These are phyloP conservation scores for Bipolaris victoriae DNA, from an alignment of 2,329 filamentous ascomycete species.

Conservation along the genomic window DNA sequence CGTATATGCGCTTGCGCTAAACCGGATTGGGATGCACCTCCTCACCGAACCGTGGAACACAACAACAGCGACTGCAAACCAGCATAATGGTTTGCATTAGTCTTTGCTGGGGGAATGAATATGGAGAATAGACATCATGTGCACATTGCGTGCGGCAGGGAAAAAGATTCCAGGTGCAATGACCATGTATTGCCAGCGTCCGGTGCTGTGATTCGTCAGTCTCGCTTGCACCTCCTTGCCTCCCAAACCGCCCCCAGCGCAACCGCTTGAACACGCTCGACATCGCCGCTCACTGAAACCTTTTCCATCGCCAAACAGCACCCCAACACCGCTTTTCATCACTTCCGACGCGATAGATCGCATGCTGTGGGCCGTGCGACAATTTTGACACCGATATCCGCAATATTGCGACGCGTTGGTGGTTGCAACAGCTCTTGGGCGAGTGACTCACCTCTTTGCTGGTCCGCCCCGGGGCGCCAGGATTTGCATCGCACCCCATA, in stretches of 20 bases:
- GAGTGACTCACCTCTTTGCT: conserved; percentile 23
- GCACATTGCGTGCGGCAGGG: conserved; percentile 4
- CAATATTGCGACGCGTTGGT: conserved; percentile 38
- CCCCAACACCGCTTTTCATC: conserved; percentile 26
- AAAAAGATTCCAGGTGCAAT: conserved; percentile 5
- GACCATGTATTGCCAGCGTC: conserved; percentile 8
- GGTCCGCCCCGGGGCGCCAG: conserved; percentile 27
- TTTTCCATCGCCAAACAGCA: conserved; percentile 27
- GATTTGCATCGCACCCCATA: conserved; percentile 22
- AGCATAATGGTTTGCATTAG: conserved; percentile 2
- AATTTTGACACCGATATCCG: conserved; percentile 40
- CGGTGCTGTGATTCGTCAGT: conserved; percentile 9
- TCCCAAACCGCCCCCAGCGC: conserved; percentile 14
- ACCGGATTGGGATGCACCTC: conserved; percentile 6
- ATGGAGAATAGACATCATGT: background rate
- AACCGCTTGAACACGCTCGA: conserved; percentile 18
- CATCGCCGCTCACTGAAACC: conserved; percentile 18
- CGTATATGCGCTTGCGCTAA: conserved; percentile 6
- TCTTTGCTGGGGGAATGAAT: background rate
- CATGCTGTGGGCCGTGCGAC: conserved; percentile 30
- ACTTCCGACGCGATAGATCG: conserved; percentile 27
- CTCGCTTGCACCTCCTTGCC: conserved; percentile 16
- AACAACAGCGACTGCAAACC: conserved; percentile 6
- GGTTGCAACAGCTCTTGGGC: conserved; percentile 29
- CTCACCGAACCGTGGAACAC: conserved; percentile 15